Conservation (phyloP, 208 protist species). For the Leishmania martiniquensis region DNA sequence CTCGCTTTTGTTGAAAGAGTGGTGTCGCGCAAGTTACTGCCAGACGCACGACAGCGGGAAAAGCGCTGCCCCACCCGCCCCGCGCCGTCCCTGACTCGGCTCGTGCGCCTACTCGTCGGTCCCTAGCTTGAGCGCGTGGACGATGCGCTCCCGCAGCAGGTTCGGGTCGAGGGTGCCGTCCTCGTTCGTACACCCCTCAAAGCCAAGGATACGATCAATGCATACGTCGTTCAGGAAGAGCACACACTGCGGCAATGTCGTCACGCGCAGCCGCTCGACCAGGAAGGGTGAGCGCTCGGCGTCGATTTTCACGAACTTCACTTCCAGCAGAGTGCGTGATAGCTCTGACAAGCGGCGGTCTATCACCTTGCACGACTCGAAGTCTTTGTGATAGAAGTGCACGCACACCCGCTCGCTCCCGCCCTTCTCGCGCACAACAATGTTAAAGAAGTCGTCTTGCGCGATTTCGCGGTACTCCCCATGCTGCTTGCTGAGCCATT, state of each 20-base stretch:
- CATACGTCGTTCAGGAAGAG: conserved; percentile 95
- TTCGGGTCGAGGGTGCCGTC: conserved; percentile 85
- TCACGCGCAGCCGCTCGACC: conserved; percentile 91
- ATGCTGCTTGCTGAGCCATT: conserved; percentile 91
- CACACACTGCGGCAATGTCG: conserved; percentile 93
- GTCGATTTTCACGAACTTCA: conserved; percentile 96
- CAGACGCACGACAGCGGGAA: not conserved
- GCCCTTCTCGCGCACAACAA: conserved; percentile 92
- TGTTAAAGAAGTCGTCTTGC: conserved; percentile 95
- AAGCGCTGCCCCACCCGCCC: not conserved
- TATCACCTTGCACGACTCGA: conserved; percentile 96
- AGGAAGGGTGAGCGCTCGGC: conserved; percentile 95
- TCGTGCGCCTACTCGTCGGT: conserved; percentile 5
- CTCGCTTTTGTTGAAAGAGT: not conserved
- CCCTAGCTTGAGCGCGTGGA: conserved; percentile 32
- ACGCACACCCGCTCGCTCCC: conserved; percentile 83
- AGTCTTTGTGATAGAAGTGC: conserved; percentile 97
- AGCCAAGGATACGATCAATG: conserved; percentile 95
- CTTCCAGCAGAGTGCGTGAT: conserved; percentile 65
- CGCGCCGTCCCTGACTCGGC: not conserved
- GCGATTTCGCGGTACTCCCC: conserved; percentile 93
- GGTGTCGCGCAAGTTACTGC: not conserved
- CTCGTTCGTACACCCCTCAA: conserved; percentile 90
- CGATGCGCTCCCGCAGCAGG: conserved; percentile 73
- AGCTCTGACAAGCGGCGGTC: conserved; percentile 93